phyloP scores from a whole-genome alignment of 106 monocot species.

The Apostasia shenzhenica region DNA sequence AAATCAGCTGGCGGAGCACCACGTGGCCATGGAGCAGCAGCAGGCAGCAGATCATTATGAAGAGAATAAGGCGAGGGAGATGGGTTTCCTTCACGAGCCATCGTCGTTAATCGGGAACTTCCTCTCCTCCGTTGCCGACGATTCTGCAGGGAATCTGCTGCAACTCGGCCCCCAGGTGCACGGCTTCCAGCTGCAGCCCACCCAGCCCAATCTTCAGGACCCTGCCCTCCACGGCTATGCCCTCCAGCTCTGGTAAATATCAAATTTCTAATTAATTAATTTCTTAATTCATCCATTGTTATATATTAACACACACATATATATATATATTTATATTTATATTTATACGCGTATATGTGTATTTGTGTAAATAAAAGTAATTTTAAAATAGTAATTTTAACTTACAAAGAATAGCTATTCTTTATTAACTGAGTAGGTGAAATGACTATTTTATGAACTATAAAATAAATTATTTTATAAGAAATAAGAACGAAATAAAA shows the following conservation, averaged over 20 bases:
- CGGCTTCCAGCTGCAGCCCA: conserved; percentile 43
- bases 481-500: too few relatives aligned
- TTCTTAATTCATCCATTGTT: too few relatives aligned
- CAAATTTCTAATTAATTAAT: too few relatives aligned
- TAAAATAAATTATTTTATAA: too few relatives aligned
- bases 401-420: too few relatives aligned
- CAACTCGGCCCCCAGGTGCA: conserved; percentile 37
- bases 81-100: conserved; percentile 13
- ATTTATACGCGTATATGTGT: too few relatives aligned
- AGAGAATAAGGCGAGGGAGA: conserved; percentile 19
- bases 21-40: conserved; percentile 24
- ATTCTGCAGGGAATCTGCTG: conserved; percentile 21
- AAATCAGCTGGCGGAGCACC: conserved; percentile 16
- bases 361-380: too few relatives aligned
- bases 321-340: too few relatives aligned
- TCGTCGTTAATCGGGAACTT: conserved; percentile 7
- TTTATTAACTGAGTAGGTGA: too few relatives aligned
- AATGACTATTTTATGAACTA: too few relatives aligned
- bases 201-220: conserved; percentile 62
- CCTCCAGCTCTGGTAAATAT: conserved; percentile 15
- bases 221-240: conserved; percentile 22
- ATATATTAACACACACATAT: too few relatives aligned
- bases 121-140: conserved; percentile 5
- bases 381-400: too few relatives aligned
- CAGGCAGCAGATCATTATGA: not conserved